Evolutionary conservation across 106 monocot species (phyloP).

Genomic region (Amphibolis antarctica): DNA sequence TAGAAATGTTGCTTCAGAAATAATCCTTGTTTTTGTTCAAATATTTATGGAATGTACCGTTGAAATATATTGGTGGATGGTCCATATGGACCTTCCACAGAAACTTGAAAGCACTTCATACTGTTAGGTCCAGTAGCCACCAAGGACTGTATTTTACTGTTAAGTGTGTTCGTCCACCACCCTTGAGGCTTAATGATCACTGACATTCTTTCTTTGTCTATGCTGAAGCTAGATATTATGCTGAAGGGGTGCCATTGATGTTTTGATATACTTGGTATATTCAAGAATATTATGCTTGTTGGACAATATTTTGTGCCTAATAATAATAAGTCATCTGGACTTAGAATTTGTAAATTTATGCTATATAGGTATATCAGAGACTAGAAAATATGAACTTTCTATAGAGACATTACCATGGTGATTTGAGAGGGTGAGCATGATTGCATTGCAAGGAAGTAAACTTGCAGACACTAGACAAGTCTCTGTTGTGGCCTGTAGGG

Average conservation of each 20-base stretch:
- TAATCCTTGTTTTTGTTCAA: not conserved
- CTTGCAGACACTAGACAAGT: slow-evolving; percentile 33
- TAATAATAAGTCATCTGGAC: not conserved
- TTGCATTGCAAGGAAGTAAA: slow-evolving; percentile 57
- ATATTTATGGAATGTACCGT: slow-evolving; percentile 17
- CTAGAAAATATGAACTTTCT: not conserved
- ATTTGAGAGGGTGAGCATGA: slow-evolving; percentile 63
- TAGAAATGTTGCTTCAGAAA: not conserved
- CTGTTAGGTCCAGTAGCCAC: slow-evolving; percentile 5
- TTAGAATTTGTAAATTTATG: not conserved
- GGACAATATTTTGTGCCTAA: slow-evolving; percentile 59
- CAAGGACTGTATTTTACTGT: slow-evolving; percentile 24
- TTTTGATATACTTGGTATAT: slow-evolving; percentile 59
- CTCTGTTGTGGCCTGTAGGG: slow-evolving; percentile 38
- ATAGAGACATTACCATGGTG: slow-evolving; percentile 26
- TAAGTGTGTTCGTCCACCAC: slow-evolving; percentile 54
- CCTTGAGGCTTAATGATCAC: slow-evolving; percentile 63
- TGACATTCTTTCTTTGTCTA: slow-evolving; percentile 30
- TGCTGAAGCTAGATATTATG: slow-evolving; percentile 45
- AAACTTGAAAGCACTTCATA: slow-evolving; percentile 19
- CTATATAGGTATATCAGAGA: not conserved
- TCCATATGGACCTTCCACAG: slow-evolving; percentile 80
- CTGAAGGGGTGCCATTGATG: slow-evolving; percentile 91
- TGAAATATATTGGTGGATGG: slow-evolving; percentile 27
- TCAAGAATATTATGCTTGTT: slow-evolving; percentile 58